Conservation (phyloP, 2,329 filamentous ascomycete genomes). For the Emmonsiellopsis sp. region DNA sequence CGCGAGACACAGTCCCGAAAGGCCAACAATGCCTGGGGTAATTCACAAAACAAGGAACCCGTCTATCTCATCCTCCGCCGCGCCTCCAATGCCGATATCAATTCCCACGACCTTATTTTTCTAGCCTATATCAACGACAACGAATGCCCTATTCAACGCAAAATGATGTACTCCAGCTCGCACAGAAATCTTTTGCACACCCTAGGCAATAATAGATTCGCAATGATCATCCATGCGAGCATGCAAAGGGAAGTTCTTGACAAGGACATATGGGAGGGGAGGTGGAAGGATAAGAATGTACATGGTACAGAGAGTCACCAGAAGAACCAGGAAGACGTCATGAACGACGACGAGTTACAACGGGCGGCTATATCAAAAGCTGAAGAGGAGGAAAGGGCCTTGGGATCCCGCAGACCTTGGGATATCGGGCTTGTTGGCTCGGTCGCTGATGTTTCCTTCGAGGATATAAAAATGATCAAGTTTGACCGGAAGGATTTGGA, state of each 20-base stretch:
- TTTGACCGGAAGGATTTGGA: no score
- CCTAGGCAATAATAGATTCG: slow-evolving; percentile 53
- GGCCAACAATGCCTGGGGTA: no score
- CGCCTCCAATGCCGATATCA: slow-evolving; percentile 7
- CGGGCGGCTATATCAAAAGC: slow-evolving; percentile 36
- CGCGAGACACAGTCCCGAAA: slow-evolving; percentile 30
- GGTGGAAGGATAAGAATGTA: slow-evolving; percentile 26
- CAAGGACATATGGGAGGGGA: slow-evolving; percentile 41
- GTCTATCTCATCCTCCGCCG: slow-evolving; percentile 54
- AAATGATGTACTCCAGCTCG: slow-evolving; percentile 58
- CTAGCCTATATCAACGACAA: slow-evolving; percentile 55
- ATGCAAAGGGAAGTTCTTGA: slow-evolving; percentile 48
- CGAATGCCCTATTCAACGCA: slow-evolving; percentile 49
- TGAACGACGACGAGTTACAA: slow-evolving; percentile 43
- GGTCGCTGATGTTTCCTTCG: no score
- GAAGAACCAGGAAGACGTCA: no score
- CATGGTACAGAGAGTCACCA: slow-evolving; percentile 25
- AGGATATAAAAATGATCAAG: no score
- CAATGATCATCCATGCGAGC: slow-evolving; percentile 46
- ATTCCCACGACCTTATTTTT: slow-evolving; percentile 37
- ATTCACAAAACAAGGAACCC: slow-evolving; percentile 21
- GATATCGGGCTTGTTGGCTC: no score
- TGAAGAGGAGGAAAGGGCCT: slow-evolving; percentile 34
- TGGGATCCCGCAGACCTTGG: slow-evolving; percentile 19
- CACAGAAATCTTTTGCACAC: slow-evolving; percentile 51